Conservation (phyloP, 176 grass and related monocot species). For the Rhynchospora pubera region DNA sequence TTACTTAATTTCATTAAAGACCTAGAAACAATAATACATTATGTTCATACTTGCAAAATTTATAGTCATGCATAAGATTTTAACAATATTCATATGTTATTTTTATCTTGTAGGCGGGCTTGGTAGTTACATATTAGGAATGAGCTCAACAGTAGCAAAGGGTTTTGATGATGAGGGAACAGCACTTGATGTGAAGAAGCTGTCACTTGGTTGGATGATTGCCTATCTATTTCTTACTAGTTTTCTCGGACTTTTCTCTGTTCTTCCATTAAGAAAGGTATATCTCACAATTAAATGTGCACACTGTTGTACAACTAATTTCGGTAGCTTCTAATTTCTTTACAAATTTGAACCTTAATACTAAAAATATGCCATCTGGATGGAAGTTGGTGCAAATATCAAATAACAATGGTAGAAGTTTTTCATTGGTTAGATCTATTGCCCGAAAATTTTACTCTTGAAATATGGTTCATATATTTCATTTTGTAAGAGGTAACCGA, state of each 20-base stretch:
- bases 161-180: slow-evolving; percentile 37
- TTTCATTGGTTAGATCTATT: neutral
- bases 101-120: slow-evolving; percentile 35
- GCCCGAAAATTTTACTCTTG: neutral
- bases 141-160: slow-evolving; percentile 42
- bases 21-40: neutral
- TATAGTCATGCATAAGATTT: neutral
- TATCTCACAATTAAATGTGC: neutral
- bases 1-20: neutral
- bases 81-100: neutral
- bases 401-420: no score
- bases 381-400: no score
- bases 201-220: slow-evolving; percentile 40
- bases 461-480: neutral
- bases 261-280: slow-evolving; percentile 56
- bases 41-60: neutral
- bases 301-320: neutral
- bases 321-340: neutral
- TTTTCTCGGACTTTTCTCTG: slow-evolving; percentile 57
- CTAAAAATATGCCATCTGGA: neutral
- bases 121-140: slow-evolving; percentile 53
- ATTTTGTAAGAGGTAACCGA: neutral
- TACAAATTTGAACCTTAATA: neutral
- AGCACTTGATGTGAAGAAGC: slow-evolving; percentile 44
- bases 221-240: slow-evolving; percentile 47